These are phyloP conservation scores for Chaetomium sp. DNA, from an alignment of 2,329 filamentous ascomycete species.

Conservation along the genomic window DNA sequence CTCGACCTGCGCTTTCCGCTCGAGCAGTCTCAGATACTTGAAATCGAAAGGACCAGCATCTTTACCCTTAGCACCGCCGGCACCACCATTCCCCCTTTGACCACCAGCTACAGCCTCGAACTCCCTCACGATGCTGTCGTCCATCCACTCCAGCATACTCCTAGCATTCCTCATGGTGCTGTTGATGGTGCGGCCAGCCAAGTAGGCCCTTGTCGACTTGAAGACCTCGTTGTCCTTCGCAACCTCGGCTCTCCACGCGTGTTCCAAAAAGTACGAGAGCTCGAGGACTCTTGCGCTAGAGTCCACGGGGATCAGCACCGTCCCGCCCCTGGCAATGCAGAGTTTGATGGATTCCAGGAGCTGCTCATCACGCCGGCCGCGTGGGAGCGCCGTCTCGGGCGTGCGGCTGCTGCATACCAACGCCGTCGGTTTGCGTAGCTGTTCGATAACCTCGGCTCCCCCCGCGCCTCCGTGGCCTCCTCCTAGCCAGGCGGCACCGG, in stretches of 20 bases:
- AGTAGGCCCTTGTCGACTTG: slow-evolving; percentile 65
- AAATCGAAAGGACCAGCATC: slow-evolving; percentile 83
- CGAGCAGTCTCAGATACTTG: slow-evolving; percentile 78
- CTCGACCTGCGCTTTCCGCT: slow-evolving; percentile 78
- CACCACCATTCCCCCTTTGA: slow-evolving; percentile 48
- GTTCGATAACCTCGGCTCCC: slow-evolving; percentile 89
- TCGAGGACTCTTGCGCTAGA: slow-evolving; percentile 94
- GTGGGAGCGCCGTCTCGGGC: slow-evolving; percentile 66
- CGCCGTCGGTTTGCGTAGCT: slow-evolving; percentile 88
- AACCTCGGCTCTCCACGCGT: slow-evolving; percentile 77
- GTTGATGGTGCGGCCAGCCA: slow-evolving; percentile 83
- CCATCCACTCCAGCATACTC: slow-evolving; percentile 99
- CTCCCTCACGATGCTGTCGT: slow-evolving; percentile 89
- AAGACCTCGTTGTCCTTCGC: slow-evolving; percentile 55
- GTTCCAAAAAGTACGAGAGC: slow-evolving; percentile 87
- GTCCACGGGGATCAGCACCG: slow-evolving; percentile 90
- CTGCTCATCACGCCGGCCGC: slow-evolving; percentile 81
- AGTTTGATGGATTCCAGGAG: slow-evolving; percentile 79
- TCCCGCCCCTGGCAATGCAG: slow-evolving; percentile 80
- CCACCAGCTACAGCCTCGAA: slow-evolving; percentile 72
- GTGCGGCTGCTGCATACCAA: slow-evolving; percentile 86
- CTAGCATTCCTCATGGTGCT: slow-evolving; percentile 88
- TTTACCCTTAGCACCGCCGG: slow-evolving; percentile 52
- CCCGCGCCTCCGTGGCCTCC: slow-evolving; percentile 68
- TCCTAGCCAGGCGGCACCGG: slow-evolving; percentile 90